phyloP scores from a whole-genome alignment of 1,284 basidiomycete genomes.

The Ganoderma multipileum region DNA sequence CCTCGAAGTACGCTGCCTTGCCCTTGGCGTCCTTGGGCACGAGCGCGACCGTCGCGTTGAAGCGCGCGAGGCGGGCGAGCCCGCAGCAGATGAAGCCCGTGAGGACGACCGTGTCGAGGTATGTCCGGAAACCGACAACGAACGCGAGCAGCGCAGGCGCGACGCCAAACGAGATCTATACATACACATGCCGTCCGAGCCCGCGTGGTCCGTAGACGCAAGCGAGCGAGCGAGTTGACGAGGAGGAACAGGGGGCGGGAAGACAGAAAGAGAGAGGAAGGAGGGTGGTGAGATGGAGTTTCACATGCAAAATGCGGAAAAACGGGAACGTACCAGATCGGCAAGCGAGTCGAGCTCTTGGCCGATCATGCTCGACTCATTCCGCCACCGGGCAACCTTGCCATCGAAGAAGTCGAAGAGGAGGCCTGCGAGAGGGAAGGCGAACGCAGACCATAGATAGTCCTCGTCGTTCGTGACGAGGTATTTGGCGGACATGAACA shows the following conservation, averaged over 20 bases:
- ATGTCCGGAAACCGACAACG: conserved; percentile 87
- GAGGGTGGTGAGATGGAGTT: conserved; percentile 12
- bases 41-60: conserved; percentile 97
- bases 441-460: conserved; percentile 86
- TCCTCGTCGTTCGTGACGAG: conserved; percentile 83
- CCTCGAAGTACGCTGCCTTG: conserved; percentile 96
- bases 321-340: conserved; percentile 74
- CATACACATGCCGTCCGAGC: neutral
- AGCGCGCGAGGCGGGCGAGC: conserved; percentile 94
- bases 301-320: conserved; percentile 13
- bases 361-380: conserved; percentile 94
- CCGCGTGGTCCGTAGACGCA: neutral
- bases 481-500: conserved; percentile 93
- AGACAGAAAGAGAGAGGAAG: conserved; percentile 19
- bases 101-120: conserved; percentile 87
- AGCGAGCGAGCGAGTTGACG: neutral
- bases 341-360: conserved; percentile 98
- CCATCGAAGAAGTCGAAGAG: conserved; percentile 99
- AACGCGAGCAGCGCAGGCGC: conserved; percentile 95
- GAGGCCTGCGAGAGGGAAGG: conserved; percentile 92
- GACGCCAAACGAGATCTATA: conserved; percentile 94
- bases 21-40: conserved; percentile 90
- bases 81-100: conserved; percentile 96
- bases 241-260: neutral
- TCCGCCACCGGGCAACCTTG: conserved; percentile 97